phyloP scores from a whole-genome alignment of 2,329 filamentous ascomycete genomes.

The Dactylellina haptotyla region DNA sequence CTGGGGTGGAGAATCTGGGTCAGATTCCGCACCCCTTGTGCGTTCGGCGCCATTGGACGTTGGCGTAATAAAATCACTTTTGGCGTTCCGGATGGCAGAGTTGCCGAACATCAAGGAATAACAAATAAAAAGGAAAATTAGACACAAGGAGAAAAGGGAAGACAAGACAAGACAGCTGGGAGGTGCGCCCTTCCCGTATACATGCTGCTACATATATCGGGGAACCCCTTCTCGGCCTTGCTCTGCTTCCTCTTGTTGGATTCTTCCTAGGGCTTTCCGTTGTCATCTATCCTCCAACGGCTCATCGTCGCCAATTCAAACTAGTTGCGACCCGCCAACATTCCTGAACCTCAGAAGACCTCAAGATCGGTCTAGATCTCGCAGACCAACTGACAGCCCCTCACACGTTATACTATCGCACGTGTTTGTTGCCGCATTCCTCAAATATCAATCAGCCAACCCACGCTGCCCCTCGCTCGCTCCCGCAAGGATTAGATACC shows the following conservation, averaged over 20 bases:
- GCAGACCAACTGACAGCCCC: too few relatives aligned
- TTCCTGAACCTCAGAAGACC: too few relatives aligned
- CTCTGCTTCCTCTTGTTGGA: too few relatives aligned
- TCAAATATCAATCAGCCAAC: neutral
- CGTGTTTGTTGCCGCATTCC: neutral
- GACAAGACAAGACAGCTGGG: too few relatives aligned
- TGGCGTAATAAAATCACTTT: constrained; percentile 39
- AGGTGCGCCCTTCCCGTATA: too few relatives aligned
- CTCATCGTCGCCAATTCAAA: too few relatives aligned
- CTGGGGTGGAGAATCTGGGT: constrained; percentile 13
- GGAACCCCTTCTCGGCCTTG: too few relatives aligned
- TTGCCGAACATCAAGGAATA: constrained; percentile 26
- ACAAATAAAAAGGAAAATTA: constrained; percentile 1
- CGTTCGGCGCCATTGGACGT: constrained; percentile 24
- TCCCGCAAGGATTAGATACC: neutral
- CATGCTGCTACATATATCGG: too few relatives aligned
- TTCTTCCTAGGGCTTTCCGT: too few relatives aligned
- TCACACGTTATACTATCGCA: neutral
- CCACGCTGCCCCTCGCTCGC: constrained; percentile 8
- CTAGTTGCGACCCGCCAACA: too few relatives aligned
- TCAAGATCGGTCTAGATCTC: too few relatives aligned
- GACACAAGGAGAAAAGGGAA: neutral
- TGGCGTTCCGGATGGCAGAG: constrained; percentile 43
- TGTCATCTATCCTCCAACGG: too few relatives aligned
- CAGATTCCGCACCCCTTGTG: constrained; percentile 23